These are phyloP conservation scores for Hanseniaspora gamundiae DNA, from an alignment of 1,139 yeast species.

Conservation along the genomic window DNA sequence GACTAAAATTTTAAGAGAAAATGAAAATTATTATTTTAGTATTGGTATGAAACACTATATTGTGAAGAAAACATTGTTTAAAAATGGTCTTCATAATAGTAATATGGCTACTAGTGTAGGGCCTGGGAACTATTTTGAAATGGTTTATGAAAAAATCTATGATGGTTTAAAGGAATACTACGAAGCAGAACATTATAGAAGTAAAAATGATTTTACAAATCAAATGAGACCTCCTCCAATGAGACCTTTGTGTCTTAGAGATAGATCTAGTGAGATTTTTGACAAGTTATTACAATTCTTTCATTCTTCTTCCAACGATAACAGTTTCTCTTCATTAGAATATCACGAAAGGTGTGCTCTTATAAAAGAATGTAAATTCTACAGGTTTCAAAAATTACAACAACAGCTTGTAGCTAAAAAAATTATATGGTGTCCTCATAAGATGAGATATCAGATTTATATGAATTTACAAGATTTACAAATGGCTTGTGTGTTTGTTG, in stretches of 20 bases:
- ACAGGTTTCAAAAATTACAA: constrained; percentile 62
- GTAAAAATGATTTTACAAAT: neutral
- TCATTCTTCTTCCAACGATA: too few species aligned
- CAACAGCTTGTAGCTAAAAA: constrained; percentile 49
- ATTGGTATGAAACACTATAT: constrained; percentile 53
- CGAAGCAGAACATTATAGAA: constrained; percentile 24
- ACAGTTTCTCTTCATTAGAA: too few species aligned
- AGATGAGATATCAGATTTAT: constrained; percentile 41
- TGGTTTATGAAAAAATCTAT: constrained; percentile 42
- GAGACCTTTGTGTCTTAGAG: constrained; percentile 14
- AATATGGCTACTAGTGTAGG: too few species aligned
- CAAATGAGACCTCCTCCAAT: neutral
- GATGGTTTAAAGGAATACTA: constrained; percentile 34
- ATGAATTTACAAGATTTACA: constrained; percentile 39
- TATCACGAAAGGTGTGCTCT: constrained; percentile 42
- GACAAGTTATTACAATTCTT: constrained; percentile 45
- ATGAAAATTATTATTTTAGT: constrained; percentile 43
- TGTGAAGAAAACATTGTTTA: constrained; percentile 42
- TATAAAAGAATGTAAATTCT: constrained; percentile 61
- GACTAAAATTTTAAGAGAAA: constrained; percentile 35
- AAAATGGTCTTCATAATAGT: too few species aligned
- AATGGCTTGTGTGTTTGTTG: constrained; percentile 36
- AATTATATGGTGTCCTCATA: constrained; percentile 41
- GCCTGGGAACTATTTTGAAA: constrained; percentile 58
- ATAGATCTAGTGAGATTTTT: constrained; percentile 48